These are phyloP conservation scores for Cladosporium sp. DNA, from an alignment of 2,329 filamentous ascomycete species.

Conservation along the genomic window DNA sequence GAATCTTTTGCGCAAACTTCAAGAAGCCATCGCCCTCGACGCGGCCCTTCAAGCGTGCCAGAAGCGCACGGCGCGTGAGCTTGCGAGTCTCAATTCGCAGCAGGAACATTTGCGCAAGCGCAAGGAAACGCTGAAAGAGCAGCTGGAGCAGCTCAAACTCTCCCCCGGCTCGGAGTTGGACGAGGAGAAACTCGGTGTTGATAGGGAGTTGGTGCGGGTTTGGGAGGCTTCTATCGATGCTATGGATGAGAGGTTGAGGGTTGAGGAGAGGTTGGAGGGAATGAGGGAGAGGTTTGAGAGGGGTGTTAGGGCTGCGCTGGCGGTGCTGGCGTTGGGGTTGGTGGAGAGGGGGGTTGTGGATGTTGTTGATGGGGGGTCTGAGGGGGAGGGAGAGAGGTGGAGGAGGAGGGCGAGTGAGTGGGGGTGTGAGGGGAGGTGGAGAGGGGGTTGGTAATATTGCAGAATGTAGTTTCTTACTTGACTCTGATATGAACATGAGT, in stretches of 20 bases:
- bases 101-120: conserved; percentile 1
- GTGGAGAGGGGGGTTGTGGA: conserved; percentile 5
- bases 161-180: background rate
- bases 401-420: conserved; percentile 4
- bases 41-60: conserved; percentile 1
- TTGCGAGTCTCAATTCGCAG: background rate
- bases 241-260: conserved; percentile 9
- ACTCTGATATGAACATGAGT: too few species aligned
- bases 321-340: conserved; percentile 4
- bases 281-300: conserved; percentile 6
- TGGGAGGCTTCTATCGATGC: conserved; percentile 12
- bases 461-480: too few species aligned
- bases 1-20: background rate
- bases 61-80: background rate
- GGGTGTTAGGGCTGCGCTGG: background rate
- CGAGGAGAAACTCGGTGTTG: conserved; percentile 4
- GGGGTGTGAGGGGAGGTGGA: conserved; percentile 5
- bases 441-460: background rate
- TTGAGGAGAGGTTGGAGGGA: conserved; percentile 4
- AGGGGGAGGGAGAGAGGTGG: background rate
- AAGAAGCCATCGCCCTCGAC: conserved; percentile 5
- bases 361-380: conserved; percentile 7
- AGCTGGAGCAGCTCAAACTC: background rate
- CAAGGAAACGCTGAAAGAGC: conserved; percentile 1
- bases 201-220: conserved; percentile 4